Conservation (phyloP, 352 stramenopile species). For the Phytophthora nicotianae region DNA sequence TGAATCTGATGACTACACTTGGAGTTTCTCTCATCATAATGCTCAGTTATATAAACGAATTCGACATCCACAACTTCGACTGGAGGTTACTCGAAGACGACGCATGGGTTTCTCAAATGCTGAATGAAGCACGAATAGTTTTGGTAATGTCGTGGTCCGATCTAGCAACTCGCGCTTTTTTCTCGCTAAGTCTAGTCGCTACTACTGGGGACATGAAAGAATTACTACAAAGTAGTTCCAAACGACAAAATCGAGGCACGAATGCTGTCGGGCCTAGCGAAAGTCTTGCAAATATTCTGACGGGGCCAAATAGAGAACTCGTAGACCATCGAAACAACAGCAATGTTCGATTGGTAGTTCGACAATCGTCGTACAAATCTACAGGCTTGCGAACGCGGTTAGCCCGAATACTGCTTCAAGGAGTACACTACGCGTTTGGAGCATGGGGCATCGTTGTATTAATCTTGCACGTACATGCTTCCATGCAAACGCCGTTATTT, state of each 20-base stretch:
- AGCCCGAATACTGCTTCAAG: constrained; percentile 1
- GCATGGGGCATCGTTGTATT: constrained; percentile 28
- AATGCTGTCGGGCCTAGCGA: not conserved
- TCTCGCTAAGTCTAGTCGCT: constrained; percentile 8
- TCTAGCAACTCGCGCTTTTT: constrained; percentile 10
- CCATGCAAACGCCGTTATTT: constrained; percentile 12
- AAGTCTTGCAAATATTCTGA: not conserved
- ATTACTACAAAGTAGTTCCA: constrained; percentile 6
- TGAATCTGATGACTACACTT: constrained; percentile 35
- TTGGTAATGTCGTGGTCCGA: constrained; percentile 32
- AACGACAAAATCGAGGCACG: constrained; percentile 1
- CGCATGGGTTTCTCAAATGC: constrained; percentile 19
- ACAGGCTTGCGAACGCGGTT: constrained; percentile 1
- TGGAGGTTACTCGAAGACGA: constrained; percentile 10
- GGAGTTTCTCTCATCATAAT: constrained; percentile 29
- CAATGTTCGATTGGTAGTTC: not conserved
- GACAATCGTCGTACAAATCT: not conserved
- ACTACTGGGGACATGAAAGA: constrained; percentile 30
- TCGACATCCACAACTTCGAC: constrained; percentile 7
- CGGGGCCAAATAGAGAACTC: not conserved
- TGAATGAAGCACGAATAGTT: constrained; percentile 36
- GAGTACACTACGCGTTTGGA: constrained; percentile 7
- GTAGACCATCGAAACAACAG: not conserved
- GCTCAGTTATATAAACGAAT: constrained; percentile 17
- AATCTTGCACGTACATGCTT: constrained; percentile 25